phyloP scores from a whole-genome alignment of 371 early-diverging fungal species.

The Mucor plumbeus region DNA sequence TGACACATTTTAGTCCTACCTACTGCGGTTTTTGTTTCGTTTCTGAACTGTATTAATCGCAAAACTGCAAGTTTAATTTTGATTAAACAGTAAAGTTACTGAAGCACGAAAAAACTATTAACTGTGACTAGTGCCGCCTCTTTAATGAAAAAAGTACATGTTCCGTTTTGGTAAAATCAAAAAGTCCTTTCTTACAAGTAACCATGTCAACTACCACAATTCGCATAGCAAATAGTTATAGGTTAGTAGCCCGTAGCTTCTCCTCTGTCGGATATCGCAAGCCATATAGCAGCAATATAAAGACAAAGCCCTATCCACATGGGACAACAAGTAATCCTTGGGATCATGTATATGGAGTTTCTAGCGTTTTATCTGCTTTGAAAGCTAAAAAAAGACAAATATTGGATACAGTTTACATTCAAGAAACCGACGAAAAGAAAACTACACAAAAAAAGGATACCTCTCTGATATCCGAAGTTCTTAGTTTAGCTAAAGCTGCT shows the following conservation, averaged over 20 bases:
- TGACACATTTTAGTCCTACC: neutral
- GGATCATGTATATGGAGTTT: conserved; percentile 35
- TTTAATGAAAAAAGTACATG: neutral
- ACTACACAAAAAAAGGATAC: conserved; percentile 28
- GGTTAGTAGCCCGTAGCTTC: neutral
- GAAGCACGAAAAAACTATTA: neutral
- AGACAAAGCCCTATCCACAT: neutral
- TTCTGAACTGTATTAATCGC: neutral
- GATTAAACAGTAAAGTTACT: neutral
- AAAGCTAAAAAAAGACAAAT: conserved; percentile 26
- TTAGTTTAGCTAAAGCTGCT: conserved; percentile 11
- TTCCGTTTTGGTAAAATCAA: neutral
- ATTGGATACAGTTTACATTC: conserved; percentile 22
- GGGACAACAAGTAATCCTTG: neutral
- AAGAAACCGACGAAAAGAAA: conserved; percentile 16
- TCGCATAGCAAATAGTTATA: neutral
- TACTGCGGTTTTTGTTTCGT: neutral
- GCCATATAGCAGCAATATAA: neutral
- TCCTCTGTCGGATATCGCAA: conserved; percentile 4
- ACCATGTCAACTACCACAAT: neutral
- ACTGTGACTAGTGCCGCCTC: neutral
- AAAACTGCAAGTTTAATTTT: neutral
- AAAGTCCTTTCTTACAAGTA: neutral
- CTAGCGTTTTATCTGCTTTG: conserved; percentile 32
- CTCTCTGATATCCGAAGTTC: conserved; percentile 19